Evolutionary conservation across 495 filamentous ascomycete species (phyloP).

Genomic region (Aspergillus sparsus): DNA sequence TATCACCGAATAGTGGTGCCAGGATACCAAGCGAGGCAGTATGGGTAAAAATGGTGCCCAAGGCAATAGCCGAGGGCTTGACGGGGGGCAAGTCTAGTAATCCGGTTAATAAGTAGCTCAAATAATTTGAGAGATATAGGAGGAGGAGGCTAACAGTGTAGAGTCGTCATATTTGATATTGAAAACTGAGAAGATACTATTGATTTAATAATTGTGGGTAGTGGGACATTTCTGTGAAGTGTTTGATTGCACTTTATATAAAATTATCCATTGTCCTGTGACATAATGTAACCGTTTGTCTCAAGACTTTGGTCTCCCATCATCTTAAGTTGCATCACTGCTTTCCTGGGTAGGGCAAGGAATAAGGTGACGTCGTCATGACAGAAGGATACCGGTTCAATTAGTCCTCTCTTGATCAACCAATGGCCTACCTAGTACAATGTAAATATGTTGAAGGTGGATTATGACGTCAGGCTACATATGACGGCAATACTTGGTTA

Average conservation of each 20-base stretch:
- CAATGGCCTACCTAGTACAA: constrained; percentile 4
- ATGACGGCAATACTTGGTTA: background rate
- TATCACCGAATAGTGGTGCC: constrained; percentile 87
- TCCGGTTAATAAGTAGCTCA: constrained; percentile 4
- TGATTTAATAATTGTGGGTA: too few species aligned
- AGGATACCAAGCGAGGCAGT: constrained; percentile 77
- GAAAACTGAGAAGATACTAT: background rate
- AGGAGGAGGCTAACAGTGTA: constrained; percentile 57
- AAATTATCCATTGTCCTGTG: background rate
- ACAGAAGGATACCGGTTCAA: constrained; percentile 28
- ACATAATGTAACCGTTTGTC: constrained; percentile 7
- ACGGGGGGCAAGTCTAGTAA: constrained; percentile 83
- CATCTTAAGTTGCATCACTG: constrained; percentile 19
- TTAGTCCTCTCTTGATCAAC: background rate
- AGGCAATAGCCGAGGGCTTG: constrained; percentile 95
- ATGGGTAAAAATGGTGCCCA: constrained; percentile 95
- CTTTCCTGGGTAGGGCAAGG: background rate
- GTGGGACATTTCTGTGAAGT: background rate
- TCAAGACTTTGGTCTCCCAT: background rate
- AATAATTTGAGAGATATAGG: background rate
- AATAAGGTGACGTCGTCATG: constrained; percentile 47
- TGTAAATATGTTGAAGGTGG: background rate
- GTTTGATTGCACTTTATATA: constrained; percentile 1
- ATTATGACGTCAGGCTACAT: constrained; percentile 12
- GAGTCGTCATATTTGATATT: constrained; percentile 56